Conservation (phyloP, 2,329 filamentous ascomycete genomes). For the Trematosphaeria pertusa region DNA sequence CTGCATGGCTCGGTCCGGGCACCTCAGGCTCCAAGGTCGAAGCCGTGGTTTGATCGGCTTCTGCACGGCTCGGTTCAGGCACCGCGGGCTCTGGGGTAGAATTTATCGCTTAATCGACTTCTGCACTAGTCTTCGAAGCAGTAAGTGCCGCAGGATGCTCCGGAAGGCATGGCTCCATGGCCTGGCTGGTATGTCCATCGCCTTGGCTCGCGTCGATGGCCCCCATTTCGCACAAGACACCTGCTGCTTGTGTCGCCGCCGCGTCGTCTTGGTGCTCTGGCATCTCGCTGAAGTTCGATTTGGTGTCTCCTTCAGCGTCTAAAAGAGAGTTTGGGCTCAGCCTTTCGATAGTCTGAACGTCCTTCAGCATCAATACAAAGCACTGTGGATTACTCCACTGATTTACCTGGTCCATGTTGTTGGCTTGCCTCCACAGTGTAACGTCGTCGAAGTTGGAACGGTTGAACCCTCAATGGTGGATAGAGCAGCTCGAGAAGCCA, state of each 20-base stretch:
- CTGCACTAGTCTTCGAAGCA: slow-evolving; percentile 2
- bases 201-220: slow-evolving; percentile 4
- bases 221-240: background rate
- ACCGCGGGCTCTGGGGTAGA: slow-evolving; percentile 1
- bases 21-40: slow-evolving; percentile 1
- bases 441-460: slow-evolving; percentile 1
- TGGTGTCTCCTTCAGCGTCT: slow-evolving; percentile 5
- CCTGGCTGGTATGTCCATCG: slow-evolving; percentile 2
- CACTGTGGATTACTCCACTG: slow-evolving; percentile 1
- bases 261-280: slow-evolving; percentile 2
- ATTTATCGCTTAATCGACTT: slow-evolving; percentile 2
- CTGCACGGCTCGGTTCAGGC: slow-evolving; percentile 2
- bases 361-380: slow-evolving; percentile 9
- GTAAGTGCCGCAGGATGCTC: slow-evolving; percentile 3
- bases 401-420: slow-evolving; percentile 11
- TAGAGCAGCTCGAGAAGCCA: slow-evolving; percentile 3
- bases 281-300: slow-evolving; percentile 2
- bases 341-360: slow-evolving; percentile 6
- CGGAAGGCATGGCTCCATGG: slow-evolving; percentile 1
- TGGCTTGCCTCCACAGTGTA: slow-evolving; percentile 2
- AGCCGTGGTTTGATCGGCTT: slow-evolving; percentile 4
- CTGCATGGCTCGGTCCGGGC: background rate
- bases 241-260: slow-evolving; percentile 6
- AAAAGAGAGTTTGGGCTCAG: slow-evolving; percentile 5
- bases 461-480: slow-evolving; percentile 4